Base-by-base conservation (phyloP, 2,329 filamentous ascomycete genomes). In the Akanthomyces uredinophilus region DNA sequence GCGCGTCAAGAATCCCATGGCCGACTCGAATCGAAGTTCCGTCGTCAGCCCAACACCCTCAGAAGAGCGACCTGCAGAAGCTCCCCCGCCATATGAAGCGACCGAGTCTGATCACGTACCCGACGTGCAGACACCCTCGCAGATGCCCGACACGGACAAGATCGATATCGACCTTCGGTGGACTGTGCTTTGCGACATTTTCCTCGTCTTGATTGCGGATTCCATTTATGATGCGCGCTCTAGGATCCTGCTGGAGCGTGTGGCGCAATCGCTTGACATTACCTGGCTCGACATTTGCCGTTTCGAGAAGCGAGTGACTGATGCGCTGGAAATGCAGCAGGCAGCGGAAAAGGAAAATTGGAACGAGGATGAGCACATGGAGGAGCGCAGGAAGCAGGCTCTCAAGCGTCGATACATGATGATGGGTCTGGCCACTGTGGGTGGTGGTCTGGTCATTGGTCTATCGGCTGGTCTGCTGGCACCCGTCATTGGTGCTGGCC, bases 301-400 rank as follows among this genome's bases (percentile, higher is more conserved):
- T 44, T 99, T 99, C 70, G 95, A 99, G 77, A 98, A 97, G 77
- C 89, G 92, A 59, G 92, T 99, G 6, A 97, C 95, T 8, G 95
- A 99, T 75, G 92, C 95, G 1, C 79, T 99, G 24, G 95, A 99
- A 75, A 97, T 99, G 92, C 94, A 98, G 75, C 92, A 98, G 74
- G 87, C 90, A 52, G 91, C 92, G 6, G 90, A 92, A 65, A 96
- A 94, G 70, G 95, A 99, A 76, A 96, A 94, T 66, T 99, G 95
- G 95, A 96, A 97, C 67, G 95, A 99, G 73, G 89, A 95, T 13
- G 91, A 96, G 66, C 92, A 98, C 72, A 92, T 98, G 82, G 92
- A 96, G 73, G 84, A 81, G 63, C 86, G 95, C 52, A 84, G 91
- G 57, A 96, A 97, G 73, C 78, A 86, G 70, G 91, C 91, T 1